Evolutionary conservation across 2,329 filamentous ascomycete genomes (phyloP), one percentile per base, ranked within the genome.

Genomic region (Didymella exigua): DNA sequence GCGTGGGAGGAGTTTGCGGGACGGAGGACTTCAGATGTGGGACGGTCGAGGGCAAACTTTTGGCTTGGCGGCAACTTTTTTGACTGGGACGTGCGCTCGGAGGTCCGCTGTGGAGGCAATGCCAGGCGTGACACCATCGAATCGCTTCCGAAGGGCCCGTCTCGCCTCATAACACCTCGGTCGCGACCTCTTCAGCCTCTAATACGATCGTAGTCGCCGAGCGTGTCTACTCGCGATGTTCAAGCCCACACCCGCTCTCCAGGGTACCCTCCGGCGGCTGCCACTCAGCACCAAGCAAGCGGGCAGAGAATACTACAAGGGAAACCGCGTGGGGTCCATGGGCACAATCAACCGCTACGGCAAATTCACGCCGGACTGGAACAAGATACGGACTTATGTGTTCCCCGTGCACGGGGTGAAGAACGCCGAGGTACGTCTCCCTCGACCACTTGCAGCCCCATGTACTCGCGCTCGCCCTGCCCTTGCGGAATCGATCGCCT

Each of bases 231-330:
- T 13, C 65, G 78, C 73, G 59, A 90, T 90, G 86, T 69, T 70
- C 62, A 83, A 85, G 74, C 84, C 89, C 51, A 90, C 89, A 14
- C 81, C 84, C 69, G 75, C 79, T 61, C 86, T 96, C 68, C 82
- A 84, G 66, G 81, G 86, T 73, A 84, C 85, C 54, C 84, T 91
- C 69, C 85, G 87, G 76, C 91, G 93, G 71, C 81, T 93, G 55
- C 83, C 84, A 48, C 85, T 99, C 70, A 97, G 91, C 11, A 96
- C 93, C 65, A 99, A 99, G 79, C 88, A 95, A 77, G 88, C 93
- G 74, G 90, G 89, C 75, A 91, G 91, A 73, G 93, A 93, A 65
- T 99, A 88, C 85, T 99, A 99, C 86, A 98, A 98, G 83, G 95
- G 95, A 73, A 97, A 89, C 68, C 84, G 93, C 41, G 89, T 91